Base-by-base conservation (phyloP, 2,329 filamentous ascomycete species). In the Parasarocladium wereldwijsianum region DNA sequence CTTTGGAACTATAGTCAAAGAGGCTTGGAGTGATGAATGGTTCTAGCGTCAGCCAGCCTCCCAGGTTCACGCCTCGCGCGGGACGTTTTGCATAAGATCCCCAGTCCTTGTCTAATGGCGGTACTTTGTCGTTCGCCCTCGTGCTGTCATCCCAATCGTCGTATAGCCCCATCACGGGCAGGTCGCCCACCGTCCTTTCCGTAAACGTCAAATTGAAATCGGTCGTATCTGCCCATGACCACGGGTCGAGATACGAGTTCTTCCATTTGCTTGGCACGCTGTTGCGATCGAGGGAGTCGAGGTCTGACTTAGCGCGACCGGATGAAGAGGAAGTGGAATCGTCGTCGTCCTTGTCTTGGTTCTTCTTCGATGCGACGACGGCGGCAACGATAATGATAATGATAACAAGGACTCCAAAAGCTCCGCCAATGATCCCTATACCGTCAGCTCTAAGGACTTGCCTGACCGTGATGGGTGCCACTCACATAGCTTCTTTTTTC, bases 171-270 rank as follows among this genome's bases (percentile, higher is more conserved):
- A 96, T 96, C 35, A 96, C 53, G 0, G 84, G 77, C n/a, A 98
- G 64, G 3, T 77, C 81, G 13, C 90, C 90, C 1, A 96, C 77
- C 10, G 74, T 85, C 29, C 73, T 68, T 36, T 77, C 72, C 0
- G 90, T 98, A 49, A 92, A 98, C 0, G 90, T 96, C 36, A 87
- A 68, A 48, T 98, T 98, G 60, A 96, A 93, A 44, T 86, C 84
- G 0, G 64, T 68, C 1, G 86, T 94, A 42, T 92, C 79, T 40
- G 80, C 78, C 90, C 90, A 98, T 2, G 77, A 75, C 51, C 84
- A 93, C 0, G 90, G 90, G 46, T 98, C 86, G 13, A 93, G 63
- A 38, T 80, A 76, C 3, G 79, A 82, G 10, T 75, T 83, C 50
- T 70, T 74, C 43, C 72, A 85, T 36, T 63, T 64, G 33, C 58